Percentiles rank a stretch among this genome's conserved stretches.
Evolutionary conservation across 768 basidiomycete species (phyloP).

Genomic region (Cyclocybe cylindracea): DNA sequence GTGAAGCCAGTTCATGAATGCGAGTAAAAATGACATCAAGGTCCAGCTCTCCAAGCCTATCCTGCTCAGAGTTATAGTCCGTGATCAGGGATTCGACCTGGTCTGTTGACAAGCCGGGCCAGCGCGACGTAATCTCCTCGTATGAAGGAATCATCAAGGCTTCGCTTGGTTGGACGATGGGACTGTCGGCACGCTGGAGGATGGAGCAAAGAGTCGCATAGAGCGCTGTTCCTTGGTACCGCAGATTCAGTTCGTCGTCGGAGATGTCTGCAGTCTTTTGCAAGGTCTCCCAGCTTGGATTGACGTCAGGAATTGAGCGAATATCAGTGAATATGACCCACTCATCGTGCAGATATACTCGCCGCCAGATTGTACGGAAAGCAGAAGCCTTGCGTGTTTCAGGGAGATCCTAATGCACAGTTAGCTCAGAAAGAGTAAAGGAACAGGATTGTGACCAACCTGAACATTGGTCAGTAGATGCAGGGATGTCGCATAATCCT

Average conservation of each 20-base stretch:
- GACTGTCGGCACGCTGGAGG: constrained; percentile 43
- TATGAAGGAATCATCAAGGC: constrained; percentile 59
- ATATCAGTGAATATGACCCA: constrained; percentile 36
- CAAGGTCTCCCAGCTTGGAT: constrained; percentile 75
- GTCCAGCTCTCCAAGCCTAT: constrained; percentile 55
- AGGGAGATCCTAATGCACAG: constrained; percentile 56
- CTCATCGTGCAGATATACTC: constrained; percentile 90
- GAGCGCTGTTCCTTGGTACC: constrained; percentile 75
- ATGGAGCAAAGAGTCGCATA: constrained; percentile 63
- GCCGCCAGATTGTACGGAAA: constrained; percentile 80
- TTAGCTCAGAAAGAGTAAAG: neutral
- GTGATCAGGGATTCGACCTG: constrained; percentile 56
- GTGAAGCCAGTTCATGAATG: constrained; percentile 60
- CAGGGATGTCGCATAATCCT: constrained; percentile 70
- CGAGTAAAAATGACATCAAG: constrained; percentile 64
- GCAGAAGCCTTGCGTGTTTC: constrained; percentile 69
- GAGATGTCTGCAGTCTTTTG: constrained; percentile 73
- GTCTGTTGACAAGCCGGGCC: constrained; percentile 72
- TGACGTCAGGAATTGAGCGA: constrained; percentile 2
- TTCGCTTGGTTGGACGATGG: constrained; percentile 55
- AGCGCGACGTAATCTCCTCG: constrained; percentile 67
- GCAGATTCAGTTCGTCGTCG: constrained; percentile 72
- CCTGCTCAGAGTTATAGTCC: constrained; percentile 67
- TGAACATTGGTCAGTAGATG: constrained; percentile 60
- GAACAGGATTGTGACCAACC: constrained; percentile 33